A percentile compares a stretch with the other conserved stretches of the same genome.
These are phyloP conservation scores for Paramecium caudatum DNA, from an alignment of 73 alveolate species.

Conservation along the genomic window DNA sequence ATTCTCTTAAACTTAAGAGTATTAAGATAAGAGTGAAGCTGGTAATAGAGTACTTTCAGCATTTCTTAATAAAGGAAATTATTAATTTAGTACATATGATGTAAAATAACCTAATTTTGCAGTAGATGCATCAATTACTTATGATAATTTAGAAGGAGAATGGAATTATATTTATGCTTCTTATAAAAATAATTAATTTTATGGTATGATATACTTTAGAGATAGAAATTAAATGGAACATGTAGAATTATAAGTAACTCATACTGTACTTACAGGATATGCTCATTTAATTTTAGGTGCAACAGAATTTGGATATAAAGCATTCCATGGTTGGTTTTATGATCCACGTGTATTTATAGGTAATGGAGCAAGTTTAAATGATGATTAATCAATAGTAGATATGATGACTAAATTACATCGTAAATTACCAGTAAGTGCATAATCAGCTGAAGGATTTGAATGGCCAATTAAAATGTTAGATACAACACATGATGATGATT, in stretches of 20 bases:
- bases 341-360: slow-evolving; percentile 54
- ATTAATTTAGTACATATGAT: slow-evolving; percentile 63
- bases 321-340: slow-evolving; percentile 64
- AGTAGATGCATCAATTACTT: neutral
- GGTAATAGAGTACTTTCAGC: slow-evolving; percentile 67
- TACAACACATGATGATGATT: slow-evolving; percentile 21
- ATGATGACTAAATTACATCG: slow-evolving; percentile 37
- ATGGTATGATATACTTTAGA: neutral
- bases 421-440: neutral
- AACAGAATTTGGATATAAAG: slow-evolving; percentile 34
- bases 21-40: slow-evolving; percentile 35
- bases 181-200: slow-evolving; percentile 45
- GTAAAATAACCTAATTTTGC: neutral
- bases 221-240: slow-evolving; percentile 44
- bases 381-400: neutral
- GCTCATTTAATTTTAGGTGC: slow-evolving; percentile 27
- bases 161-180: slow-evolving; percentile 48
- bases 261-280: slow-evolving; percentile 23
- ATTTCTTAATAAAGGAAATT: slow-evolving; percentile 28
- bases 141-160: slow-evolving; percentile 45
- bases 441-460: slow-evolving; percentile 17
- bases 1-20: neutral
- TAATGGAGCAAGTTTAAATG: slow-evolving; percentile 7
- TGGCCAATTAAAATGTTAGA: slow-evolving; percentile 48
- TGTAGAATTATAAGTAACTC: neutral